Evolutionary conservation across 73 alveolate genomes (phyloP).

Genomic region (Chromera velia): DNA sequence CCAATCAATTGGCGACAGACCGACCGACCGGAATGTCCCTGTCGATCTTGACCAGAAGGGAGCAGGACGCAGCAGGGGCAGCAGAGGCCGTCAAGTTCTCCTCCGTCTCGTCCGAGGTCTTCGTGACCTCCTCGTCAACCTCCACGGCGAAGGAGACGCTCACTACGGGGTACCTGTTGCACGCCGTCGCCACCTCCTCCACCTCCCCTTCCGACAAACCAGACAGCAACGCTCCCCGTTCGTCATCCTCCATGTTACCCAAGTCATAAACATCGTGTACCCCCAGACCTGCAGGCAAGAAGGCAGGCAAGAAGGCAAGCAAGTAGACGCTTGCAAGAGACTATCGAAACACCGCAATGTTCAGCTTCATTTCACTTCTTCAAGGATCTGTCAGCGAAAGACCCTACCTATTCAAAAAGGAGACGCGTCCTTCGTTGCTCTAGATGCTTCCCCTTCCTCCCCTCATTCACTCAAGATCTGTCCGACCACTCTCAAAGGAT

Average conservation of each 20-base stretch:
- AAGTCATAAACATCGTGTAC: neutral
- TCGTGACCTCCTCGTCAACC: neutral
- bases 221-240: neutral
- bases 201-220: neutral
- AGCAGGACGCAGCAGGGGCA: neutral
- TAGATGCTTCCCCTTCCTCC: neutral
- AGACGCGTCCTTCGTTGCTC: too few relatives aligned
- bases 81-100: neutral
- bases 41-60: neutral
- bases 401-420: too few relatives aligned
- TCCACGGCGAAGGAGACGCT: slow-evolving; percentile 21
- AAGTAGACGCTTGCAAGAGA: too few relatives aligned
- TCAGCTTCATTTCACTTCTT: too few relatives aligned
- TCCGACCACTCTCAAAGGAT: neutral
- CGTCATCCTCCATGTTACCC: neutral
- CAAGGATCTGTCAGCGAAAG: too few relatives aligned
- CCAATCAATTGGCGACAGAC: neutral
- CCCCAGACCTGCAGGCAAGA: neutral
- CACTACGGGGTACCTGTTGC: slow-evolving; percentile 38
- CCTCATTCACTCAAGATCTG: neutral
- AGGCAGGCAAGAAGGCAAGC: too few relatives aligned
- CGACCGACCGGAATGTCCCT: neutral
- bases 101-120: neutral
- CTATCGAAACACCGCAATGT: too few relatives aligned
- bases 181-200: slow-evolving; percentile 15